These are phyloP conservation scores for Starmerella kuoi DNA, from an alignment of 805 yeast species.

Conservation along the genomic window DNA sequence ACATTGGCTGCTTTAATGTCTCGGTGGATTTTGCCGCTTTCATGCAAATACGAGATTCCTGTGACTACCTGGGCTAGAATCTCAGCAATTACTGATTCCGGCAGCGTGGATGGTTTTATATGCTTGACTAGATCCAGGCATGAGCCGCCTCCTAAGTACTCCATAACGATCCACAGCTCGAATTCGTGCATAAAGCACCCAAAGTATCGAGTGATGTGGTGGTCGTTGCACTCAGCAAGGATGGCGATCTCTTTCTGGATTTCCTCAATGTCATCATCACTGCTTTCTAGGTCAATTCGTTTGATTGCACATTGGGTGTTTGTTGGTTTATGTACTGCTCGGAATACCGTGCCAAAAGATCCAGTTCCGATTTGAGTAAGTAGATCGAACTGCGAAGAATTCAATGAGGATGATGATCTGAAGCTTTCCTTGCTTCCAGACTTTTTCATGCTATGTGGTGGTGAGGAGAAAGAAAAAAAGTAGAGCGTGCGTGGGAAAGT, in stretches of 20 bases:
- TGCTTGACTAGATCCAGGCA: conserved; percentile 45
- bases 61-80: conserved; percentile 44
- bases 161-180: conserved; percentile 74
- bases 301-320: conserved; percentile 30
- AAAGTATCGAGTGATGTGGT: conserved; percentile 52
- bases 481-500: no score
- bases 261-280: conserved; percentile 56
- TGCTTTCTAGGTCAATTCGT: conserved; percentile 52
- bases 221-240: conserved; percentile 50
- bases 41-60: conserved; percentile 57
- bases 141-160: conserved; percentile 67
- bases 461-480: no score
- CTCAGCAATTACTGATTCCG: conserved; percentile 42
- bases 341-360: conserved; percentile 65
- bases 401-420: conserved; percentile 1
- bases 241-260: conserved; percentile 62
- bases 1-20: conserved; percentile 93
- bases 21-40: conserved; percentile 67
- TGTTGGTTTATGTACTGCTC: conserved; percentile 40
- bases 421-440: conserved; percentile 3
- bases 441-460: no score
- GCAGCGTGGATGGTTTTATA: conserved; percentile 38
- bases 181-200: conserved; percentile 62
- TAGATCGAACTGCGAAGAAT: conserved; percentile 34
- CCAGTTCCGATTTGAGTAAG: conserved; percentile 58